A percentile compares a stretch with the other conserved stretches of the same genome.
phyloP scores from a whole-genome alignment of 352 stramenopile species.

The Aphanomyces euteiches region DNA sequence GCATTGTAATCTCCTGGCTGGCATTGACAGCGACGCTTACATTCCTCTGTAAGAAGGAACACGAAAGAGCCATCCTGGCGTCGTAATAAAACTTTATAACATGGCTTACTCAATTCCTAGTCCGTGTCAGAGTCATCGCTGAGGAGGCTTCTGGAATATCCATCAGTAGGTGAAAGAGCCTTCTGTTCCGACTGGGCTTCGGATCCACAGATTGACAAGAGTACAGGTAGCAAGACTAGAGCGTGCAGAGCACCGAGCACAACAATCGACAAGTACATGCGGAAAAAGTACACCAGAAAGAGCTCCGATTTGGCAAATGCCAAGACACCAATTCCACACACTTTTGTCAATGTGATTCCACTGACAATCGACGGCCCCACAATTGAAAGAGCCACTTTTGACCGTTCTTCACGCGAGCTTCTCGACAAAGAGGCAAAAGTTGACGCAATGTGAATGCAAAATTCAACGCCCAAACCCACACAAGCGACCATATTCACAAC shows the following conservation, averaged over 20 bases:
- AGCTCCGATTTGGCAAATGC: conserved; percentile 87
- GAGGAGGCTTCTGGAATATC: conserved; percentile 18
- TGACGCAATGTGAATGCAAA: conserved; percentile 83
- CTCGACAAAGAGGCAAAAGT: conserved; percentile 66
- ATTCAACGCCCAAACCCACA: conserved; percentile 86
- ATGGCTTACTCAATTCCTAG: background rate
- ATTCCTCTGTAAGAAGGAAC: background rate
- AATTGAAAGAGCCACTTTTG: conserved; percentile 61
- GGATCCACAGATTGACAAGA: conserved; percentile 55
- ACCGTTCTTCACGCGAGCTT: conserved; percentile 47
- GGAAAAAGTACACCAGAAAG: conserved; percentile 91
- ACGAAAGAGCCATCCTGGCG: too few relatives aligned
- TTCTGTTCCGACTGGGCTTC: background rate
- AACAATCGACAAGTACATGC: conserved; percentile 90
- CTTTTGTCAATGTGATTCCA: conserved; percentile 91
- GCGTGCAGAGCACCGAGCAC: conserved; percentile 81
- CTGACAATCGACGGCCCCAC: conserved; percentile 83
- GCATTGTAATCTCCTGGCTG: too few relatives aligned
- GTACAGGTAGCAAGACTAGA: conserved; percentile 70
- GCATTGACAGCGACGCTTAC: too few relatives aligned
- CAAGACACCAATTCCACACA: conserved; percentile 85
- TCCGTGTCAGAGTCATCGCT: conserved; percentile 30
- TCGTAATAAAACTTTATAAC: too few relatives aligned
- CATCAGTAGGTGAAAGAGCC: background rate
- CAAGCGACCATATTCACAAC: conserved; percentile 87